Percentiles rank a stretch among this genome's conserved stretches.
Conservation (phyloP, 352 stramenopile species). For the Pythium biforme region DNA sequence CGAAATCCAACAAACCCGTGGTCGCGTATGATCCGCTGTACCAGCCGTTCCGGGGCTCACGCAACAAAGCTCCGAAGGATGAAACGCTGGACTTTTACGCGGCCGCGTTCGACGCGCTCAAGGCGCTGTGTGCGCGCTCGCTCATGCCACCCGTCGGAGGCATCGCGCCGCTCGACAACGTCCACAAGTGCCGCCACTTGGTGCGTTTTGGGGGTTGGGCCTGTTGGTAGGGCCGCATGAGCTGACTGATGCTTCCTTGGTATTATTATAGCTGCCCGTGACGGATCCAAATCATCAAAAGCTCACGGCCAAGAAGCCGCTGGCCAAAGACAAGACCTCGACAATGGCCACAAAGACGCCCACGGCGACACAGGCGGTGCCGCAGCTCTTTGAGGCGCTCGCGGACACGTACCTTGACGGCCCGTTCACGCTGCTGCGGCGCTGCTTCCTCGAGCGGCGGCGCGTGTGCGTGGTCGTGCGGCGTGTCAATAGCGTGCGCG, state of each 20-base stretch:
- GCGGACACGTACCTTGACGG: conserved; percentile 76
- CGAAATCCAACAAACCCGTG: not conserved
- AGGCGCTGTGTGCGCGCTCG: conserved; percentile 32
- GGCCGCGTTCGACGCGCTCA: conserved; percentile 48
- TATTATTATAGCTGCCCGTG: conserved; percentile 54
- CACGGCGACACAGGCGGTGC: not conserved
- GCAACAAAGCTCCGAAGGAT: not conserved
- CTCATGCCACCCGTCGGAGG: conserved; percentile 26
- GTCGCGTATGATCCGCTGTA: conserved; percentile 44
- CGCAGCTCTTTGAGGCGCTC: conserved; percentile 22
- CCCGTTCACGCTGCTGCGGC: conserved; percentile 81
- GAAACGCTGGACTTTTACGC: conserved; percentile 54
- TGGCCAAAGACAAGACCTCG: conserved; percentile 3
- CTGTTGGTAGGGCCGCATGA: too few species aligned
- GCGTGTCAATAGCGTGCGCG: conserved; percentile 89
- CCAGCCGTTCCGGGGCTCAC: conserved; percentile 22
- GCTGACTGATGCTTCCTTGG: not conserved
- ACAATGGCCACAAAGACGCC: conserved; percentile 15
- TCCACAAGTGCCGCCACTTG: conserved; percentile 82
- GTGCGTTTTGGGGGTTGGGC: too few species aligned
- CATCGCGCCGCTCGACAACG: conserved; percentile 77
- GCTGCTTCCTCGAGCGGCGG: conserved; percentile 76
- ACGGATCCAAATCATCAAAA: conserved; percentile 54
- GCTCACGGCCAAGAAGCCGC: conserved; percentile 31
- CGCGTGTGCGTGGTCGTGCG: conserved; percentile 86